Evolutionary conservation across 1,284 basidiomycete species (phyloP).

Genomic region (Mycosarcoma maydis): DNA sequence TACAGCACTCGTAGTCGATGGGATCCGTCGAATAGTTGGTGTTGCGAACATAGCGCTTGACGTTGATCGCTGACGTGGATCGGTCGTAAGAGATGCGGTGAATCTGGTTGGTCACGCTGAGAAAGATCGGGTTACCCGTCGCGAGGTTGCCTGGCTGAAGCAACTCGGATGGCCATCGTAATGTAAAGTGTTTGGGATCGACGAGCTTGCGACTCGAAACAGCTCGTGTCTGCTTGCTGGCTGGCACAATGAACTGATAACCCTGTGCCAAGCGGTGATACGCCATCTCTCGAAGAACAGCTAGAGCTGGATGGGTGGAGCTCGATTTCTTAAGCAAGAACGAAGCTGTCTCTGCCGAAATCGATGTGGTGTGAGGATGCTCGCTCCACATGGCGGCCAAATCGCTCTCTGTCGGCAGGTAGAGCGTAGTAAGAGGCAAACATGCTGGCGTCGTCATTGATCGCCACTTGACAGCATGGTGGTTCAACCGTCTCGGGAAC

Average conservation of each 20-base stretch:
- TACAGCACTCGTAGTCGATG: conserved; percentile 84
- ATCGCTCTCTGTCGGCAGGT: conserved; percentile 62
- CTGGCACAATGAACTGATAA: conserved; percentile 83
- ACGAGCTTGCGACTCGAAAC: conserved; percentile 42
- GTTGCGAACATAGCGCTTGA: conserved; percentile 84
- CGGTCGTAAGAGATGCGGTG: conserved; percentile 84
- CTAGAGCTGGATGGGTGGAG: conserved; percentile 75
- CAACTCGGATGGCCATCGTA: conserved; percentile 63
- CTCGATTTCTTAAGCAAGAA: conserved; percentile 67
- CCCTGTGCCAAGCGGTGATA: conserved; percentile 90
- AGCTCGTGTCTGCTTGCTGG: conserved; percentile 29
- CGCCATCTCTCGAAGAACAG: conserved; percentile 90
- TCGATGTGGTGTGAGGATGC: conserved; percentile 62
- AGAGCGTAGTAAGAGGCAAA: conserved; percentile 89
- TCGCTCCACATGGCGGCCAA: conserved; percentile 62
- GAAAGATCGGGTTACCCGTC: conserved; percentile 76
- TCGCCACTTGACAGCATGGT: conserved; percentile 92
- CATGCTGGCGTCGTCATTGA: conserved; percentile 75
- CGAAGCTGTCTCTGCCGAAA: conserved; percentile 59
- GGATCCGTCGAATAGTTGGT: conserved; percentile 74
- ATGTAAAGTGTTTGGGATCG: conserved; percentile 45
- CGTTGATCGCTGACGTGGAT: conserved; percentile 84
- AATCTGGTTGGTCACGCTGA: conserved; percentile 94
- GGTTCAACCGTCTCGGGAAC: conserved; percentile 79
- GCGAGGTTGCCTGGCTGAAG: conserved; percentile 64